Evolutionary conservation across 2,329 filamentous ascomycete species (phyloP).

Genomic region (Didymellaceae sp.): DNA sequence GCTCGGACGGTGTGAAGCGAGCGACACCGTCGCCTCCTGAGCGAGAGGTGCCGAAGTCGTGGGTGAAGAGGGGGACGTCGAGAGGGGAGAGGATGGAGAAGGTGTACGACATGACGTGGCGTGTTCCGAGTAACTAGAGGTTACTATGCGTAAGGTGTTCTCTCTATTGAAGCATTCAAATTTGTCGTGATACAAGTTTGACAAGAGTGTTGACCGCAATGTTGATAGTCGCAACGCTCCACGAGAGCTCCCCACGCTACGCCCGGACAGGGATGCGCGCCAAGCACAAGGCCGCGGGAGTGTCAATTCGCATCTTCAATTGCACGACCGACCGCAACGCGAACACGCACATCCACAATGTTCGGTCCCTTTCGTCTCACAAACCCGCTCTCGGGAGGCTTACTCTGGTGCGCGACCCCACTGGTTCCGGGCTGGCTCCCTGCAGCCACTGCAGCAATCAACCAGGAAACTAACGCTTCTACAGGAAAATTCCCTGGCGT

Average conservation of each 20-base stretch:
- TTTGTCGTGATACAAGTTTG: neutral
- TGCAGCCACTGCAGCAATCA: neutral
- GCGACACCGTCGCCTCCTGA: constrained; percentile 91
- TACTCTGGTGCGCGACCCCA: constrained; percentile 43
- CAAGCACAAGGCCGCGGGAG: constrained; percentile 39
- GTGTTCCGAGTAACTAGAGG: neutral
- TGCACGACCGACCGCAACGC: constrained; percentile 20
- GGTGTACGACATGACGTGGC: constrained; percentile 86
- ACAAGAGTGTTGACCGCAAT: neutral
- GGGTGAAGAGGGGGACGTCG: constrained; percentile 94
- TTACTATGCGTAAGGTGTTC: neutral
- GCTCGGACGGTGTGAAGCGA: constrained; percentile 85
- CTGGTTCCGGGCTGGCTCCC: neutral
- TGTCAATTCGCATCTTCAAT: constrained; percentile 32
- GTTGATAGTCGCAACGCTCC: constrained; percentile 1
- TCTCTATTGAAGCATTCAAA: neutral
- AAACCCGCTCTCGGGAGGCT: constrained; percentile 48
- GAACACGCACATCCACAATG: constrained; percentile 39
- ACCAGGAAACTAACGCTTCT: constrained; percentile 1
- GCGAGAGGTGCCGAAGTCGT: constrained; percentile 96
- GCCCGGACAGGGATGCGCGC: constrained; percentile 33
- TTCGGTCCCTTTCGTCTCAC: constrained; percentile 51
- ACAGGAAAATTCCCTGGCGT: constrained; percentile 96
- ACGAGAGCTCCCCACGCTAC: constrained; percentile 33
- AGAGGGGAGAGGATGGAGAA: constrained; percentile 95